Evolutionary conservation across 345 rosid species (phyloP), one percentile per base, ranked within the genome.

Genomic region (Kandelia obovata): DNA sequence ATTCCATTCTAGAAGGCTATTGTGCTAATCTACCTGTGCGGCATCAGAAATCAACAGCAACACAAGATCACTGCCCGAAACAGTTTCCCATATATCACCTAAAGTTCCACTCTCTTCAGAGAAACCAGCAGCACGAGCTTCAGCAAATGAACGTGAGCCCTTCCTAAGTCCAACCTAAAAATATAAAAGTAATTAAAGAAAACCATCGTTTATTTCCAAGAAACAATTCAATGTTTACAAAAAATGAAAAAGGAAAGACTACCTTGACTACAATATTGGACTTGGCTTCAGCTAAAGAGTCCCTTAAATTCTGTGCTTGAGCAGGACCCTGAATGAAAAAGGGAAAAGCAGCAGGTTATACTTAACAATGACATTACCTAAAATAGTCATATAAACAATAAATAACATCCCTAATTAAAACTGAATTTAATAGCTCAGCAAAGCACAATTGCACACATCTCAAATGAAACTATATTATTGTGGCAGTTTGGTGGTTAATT

Each of bases 271-370:
- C 78, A 61, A 88, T 87, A 83, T 87, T 84, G 75, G 96, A 92
- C 71, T 87, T 86, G 34, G 85, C 93, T 70, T 92, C 98, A 32
- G 81, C 88, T 59, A 92, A 90, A 53, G 98, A 92, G 79, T 92
- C 98, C 80, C 92, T 88, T 75, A 92, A 73, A 72, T 89, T 92
- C 77, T 92, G 96, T 61, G 96, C 98, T 84, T 92, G 98, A 56
- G 98, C 98, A 78, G 98, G 98, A 23, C 90, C 96, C 98, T 90
- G 65, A 58, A 23, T 59, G n/a, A 53, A 23, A 52, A 30, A 58
- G 13, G 25, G 49, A 35, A 1, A 39, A 20, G 16, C 17, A 23
- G 46, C 46, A 37, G 10, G 46, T 37, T 8, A 37, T 9, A 2
- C 11, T 37, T 9, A 37, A 37, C 13, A 8, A 58, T 13, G 9